Evolutionary conservation across 1,284 basidiomycete genomes (phyloP), one percentile per base, ranked within the genome.

Genomic region (Coriolopsis trogii): DNA sequence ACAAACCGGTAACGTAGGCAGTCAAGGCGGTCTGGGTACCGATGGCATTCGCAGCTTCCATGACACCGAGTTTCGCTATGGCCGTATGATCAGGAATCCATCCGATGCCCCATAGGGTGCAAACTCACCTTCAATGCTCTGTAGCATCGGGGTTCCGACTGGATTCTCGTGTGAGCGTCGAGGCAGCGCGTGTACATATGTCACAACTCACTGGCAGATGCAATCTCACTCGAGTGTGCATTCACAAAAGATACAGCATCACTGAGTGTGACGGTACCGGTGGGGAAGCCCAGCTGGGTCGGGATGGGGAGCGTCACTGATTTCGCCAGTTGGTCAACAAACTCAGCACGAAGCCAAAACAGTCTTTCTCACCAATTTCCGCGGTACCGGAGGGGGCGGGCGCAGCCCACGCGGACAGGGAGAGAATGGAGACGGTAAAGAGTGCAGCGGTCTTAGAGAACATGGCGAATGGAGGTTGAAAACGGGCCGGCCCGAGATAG

Each of bases 21-120:
- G 55, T 51, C 26, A 57, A 38, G 28, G 45, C 25, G 6, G 55
- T 57, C 12, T 44, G 48, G 8, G 51, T 42, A 13, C 48, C 55
- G 33, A 57, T 51, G 21, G 34, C 45, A 24, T 39, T 43, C 10
- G 34, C 23, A 3, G 55, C 55, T 7, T 53, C 25, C 4, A 42
- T 31, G 3, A 42, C n/a, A 5, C 48, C 55, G 10, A 57, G 31
- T n/a, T 50, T 45, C 6, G 55, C 55, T 57, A 28, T 3, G n/a
- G 13, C n/a, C n/a, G 31, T 0, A n/a, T 8, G 10, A 20, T 3
- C 3, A 38, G 13, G 10, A 6, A 5, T 12, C 13, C 4, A 18
- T 16, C 33, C 31, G 31, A 4, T 15, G 1, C 30, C 13, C 13
- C 13, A 21, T 23, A 8, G 15, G 3, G 23, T 10, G 1, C 5